Evolutionary conservation across 805 yeast genomes (phyloP), one percentile per base, ranked within the genome.

Genomic region (Saccharomyces jurei): DNA sequence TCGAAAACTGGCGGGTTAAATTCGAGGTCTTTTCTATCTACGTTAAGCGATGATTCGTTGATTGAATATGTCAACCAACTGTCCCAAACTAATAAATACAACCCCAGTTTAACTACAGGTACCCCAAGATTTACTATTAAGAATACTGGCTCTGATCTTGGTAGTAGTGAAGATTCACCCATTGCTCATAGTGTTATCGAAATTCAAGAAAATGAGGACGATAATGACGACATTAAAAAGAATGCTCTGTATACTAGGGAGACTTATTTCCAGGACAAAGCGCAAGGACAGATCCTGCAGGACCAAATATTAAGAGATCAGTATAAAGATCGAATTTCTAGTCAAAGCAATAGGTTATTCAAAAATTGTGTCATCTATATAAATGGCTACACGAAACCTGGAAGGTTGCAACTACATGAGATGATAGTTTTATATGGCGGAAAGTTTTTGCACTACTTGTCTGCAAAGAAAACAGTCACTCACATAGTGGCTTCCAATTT

Each of bases 321-420:
- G 9, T 54, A 58, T 27, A 60, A 63, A 27, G 44, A 48, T 8
- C 54, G 50, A 3, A 44, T 54, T 8, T 63, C 55, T 6, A 50
- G 49, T 10, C 50, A 53, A 27, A 56, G 60, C 41, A 71, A 78
- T 1, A 69, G 68, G 1, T 73, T 91, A 1, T 90, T 92, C 64
- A 63, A 72, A 41, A 81, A 78, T 1, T 87, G 91, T 65, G 69
- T 74, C 1, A 76, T 92, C 4, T 83, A 86, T 67, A 89, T 92
- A n/a, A 91, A 90, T 63, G 99, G 99, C 0, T 82, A 86, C 63
- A 92, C 98, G 0, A 72, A 71, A 2, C 98, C 98, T 0, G 81
- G 91, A n/a, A 78, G 89, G 14, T 71, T 79, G 46, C 85, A 81
- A 56, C 71, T 94, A 30, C 92, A 87, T 62, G 78, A 83, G 53